phyloP scores from a whole-genome alignment of 208 protist genomes.

The Acanthamoeba culbertsoni region DNA sequence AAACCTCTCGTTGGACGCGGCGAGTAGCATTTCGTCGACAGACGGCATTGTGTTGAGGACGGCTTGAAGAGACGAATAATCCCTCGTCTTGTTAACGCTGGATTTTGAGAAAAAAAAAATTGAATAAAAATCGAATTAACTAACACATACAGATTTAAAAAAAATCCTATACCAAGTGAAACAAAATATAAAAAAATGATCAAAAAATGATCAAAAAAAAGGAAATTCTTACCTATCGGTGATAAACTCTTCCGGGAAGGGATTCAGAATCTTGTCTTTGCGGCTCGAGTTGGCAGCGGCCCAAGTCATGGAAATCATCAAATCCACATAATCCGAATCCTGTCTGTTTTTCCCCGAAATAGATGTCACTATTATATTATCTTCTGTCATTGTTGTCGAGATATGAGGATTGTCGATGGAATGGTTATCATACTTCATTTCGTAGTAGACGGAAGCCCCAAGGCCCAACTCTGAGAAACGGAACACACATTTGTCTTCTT shows the following conservation, averaged over 20 bases:
- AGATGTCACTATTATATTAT: no score
- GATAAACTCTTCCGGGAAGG: slow-evolving; percentile 60
- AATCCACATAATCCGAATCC: slow-evolving; percentile 67
- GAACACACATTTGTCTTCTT: slow-evolving; percentile 67
- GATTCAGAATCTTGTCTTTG: slow-evolving; percentile 53
- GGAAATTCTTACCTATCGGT: background rate
- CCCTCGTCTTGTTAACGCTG: background rate
- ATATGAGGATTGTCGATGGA: no score
- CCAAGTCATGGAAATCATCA: slow-evolving; percentile 64
- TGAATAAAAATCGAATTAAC: no score
- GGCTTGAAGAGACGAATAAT: background rate
- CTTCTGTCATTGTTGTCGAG: no score
- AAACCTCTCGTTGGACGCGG: background rate
- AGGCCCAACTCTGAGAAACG: slow-evolving; percentile 68
- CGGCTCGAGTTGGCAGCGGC: slow-evolving; percentile 45
- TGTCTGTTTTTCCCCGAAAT: background rate
- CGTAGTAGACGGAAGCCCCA: slow-evolving; percentile 21
- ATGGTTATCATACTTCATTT: background rate
- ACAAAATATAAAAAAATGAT: no score
- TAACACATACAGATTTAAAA: no score
- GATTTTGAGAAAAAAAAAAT: no score
- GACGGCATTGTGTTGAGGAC: background rate
- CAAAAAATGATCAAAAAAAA: no score
- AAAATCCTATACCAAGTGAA: no score
- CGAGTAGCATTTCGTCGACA: background rate